Evolutionary conservation across 2,329 filamentous ascomycete genomes (phyloP).

Genomic region (Apiospora malaysiana): DNA sequence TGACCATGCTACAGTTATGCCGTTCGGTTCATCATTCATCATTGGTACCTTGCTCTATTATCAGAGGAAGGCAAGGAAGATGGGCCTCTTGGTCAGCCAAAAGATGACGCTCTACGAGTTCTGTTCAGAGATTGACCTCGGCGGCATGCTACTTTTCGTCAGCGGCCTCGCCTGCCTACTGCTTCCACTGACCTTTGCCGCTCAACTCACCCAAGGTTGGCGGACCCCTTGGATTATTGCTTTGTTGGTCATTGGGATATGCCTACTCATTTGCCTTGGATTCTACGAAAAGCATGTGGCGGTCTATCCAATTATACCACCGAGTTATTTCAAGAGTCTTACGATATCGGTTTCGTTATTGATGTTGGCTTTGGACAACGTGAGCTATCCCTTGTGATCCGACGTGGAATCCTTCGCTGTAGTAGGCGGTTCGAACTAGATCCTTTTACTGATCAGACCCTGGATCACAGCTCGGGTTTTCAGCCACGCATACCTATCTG

Average conservation of each 20-base stretch:
- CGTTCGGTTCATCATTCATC: constrained; percentile 55
- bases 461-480: constrained; percentile 44
- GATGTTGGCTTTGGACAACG: constrained; percentile 46
- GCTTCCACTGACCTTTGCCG: constrained; percentile 53
- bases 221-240: constrained; percentile 50
- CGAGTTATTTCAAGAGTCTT: constrained; percentile 49
- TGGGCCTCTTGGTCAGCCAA: constrained; percentile 44
- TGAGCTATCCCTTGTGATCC: neutral
- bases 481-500: constrained; percentile 53
- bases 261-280: constrained; percentile 49
- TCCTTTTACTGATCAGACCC: too few relatives aligned
- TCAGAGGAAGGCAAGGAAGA: constrained; percentile 53
- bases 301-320: constrained; percentile 51
- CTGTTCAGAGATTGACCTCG: constrained; percentile 45
- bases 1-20: constrained; percentile 44
- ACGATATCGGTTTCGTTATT: constrained; percentile 49
- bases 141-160: constrained; percentile 52
- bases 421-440: too few relatives aligned
- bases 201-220: constrained; percentile 48
- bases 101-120: constrained; percentile 40
- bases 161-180: constrained; percentile 54
- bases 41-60: constrained; percentile 55
- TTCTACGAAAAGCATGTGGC: constrained; percentile 54
- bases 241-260: constrained; percentile 49
- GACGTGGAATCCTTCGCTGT: neutral